A percentile compares a stretch with the other conserved stretches of the same genome.
Conservation (phyloP, 352 stramenopile species). For the Phytophthora citricola region DNA sequence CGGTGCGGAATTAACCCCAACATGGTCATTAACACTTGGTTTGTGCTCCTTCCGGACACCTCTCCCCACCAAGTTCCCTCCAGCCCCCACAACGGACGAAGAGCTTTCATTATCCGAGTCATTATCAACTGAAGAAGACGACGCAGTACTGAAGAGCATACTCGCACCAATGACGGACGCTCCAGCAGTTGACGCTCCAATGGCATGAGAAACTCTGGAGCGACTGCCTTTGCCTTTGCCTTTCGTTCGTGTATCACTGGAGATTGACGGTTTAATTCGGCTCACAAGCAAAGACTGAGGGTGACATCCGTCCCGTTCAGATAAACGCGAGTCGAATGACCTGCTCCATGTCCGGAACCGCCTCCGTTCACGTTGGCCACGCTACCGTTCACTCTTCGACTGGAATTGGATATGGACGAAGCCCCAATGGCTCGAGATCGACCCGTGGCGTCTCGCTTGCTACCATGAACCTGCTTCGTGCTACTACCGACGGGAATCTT, state of each 20-base stretch:
- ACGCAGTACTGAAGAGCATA: slow-evolving; percentile 59
- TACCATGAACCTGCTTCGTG: slow-evolving; percentile 42
- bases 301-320: slow-evolving; percentile 76
- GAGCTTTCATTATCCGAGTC: slow-evolving; percentile 53
- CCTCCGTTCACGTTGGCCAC: slow-evolving; percentile 37
- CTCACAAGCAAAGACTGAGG: slow-evolving; percentile 77
- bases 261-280: slow-evolving; percentile 67
- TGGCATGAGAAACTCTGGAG: slow-evolving; percentile 37
- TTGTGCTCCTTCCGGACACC: slow-evolving; percentile 22
- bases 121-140: slow-evolving; percentile 63
- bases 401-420: slow-evolving; percentile 74
- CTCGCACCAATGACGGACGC: slow-evolving; percentile 54
- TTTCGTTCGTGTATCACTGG: slow-evolving; percentile 23
- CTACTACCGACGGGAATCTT: slow-evolving; percentile 49
- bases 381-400: slow-evolving; percentile 64
- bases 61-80: background rate
- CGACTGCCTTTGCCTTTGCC: slow-evolving; percentile 38
- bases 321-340: slow-evolving; percentile 64
- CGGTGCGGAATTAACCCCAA: slow-evolving; percentile 3
- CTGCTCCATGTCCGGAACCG: slow-evolving; percentile 19
- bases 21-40: slow-evolving; percentile 9
- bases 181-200: slow-evolving; percentile 16
- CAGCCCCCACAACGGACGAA: slow-evolving; percentile 20
- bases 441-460: slow-evolving; percentile 56
- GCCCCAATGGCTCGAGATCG: slow-evolving; percentile 65